These are phyloP conservation scores for Colletotrichum ledebouriae DNA, from an alignment of 2,329 filamentous ascomycete genomes.

Conservation along the genomic window DNA sequence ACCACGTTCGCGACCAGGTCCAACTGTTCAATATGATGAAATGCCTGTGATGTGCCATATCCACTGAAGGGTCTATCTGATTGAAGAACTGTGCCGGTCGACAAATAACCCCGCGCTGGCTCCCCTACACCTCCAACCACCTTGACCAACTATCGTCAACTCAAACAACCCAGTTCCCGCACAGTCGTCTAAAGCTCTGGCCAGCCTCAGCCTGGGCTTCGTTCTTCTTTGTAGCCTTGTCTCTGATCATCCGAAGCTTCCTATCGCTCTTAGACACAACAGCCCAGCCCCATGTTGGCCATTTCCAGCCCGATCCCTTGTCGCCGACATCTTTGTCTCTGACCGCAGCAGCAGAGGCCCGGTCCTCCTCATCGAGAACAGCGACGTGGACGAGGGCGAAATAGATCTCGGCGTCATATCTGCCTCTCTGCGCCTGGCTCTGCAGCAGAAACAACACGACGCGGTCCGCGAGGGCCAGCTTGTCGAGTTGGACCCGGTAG, in stretches of 20 bases:
- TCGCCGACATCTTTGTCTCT: background rate
- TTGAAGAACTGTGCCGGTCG: background rate
- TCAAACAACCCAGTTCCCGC: background rate
- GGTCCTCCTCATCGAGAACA: background rate
- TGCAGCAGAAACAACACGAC: background rate
- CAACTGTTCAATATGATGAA: background rate
- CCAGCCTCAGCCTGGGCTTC: background rate
- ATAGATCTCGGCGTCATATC: background rate
- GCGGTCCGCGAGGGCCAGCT: conserved; percentile 2
- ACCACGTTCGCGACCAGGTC: background rate
- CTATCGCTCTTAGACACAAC: background rate
- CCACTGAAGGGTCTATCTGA: background rate
- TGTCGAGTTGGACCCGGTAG: background rate
- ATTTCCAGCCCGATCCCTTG: background rate
- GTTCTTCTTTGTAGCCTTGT: background rate
- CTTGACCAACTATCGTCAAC: background rate
- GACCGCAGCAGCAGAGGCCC: background rate
- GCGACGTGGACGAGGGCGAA: background rate
- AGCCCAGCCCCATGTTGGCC: background rate
- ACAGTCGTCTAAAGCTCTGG: background rate
- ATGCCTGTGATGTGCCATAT: background rate
- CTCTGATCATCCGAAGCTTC: conserved; percentile 6
- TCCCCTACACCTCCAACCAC: background rate
- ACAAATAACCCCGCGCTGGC: background rate
- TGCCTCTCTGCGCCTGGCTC: background rate